phyloP scores from a whole-genome alignment of 495 filamentous ascomycete species.

The Penicillium longicatenatum region DNA sequence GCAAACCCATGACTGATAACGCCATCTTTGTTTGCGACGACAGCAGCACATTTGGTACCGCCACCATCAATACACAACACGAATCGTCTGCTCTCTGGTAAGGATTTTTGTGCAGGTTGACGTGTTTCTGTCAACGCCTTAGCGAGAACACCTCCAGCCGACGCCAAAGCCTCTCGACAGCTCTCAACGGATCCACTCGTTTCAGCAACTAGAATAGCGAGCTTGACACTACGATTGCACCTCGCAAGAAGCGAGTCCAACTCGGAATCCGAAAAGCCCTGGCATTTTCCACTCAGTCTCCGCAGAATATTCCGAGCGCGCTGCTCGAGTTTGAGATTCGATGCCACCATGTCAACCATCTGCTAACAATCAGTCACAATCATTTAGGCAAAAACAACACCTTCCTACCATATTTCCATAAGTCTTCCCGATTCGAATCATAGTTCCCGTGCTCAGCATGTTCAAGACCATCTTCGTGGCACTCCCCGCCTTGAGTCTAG shows the following conservation, averaged over 20 bases:
- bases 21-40: constrained; percentile 20
- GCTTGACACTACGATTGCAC: constrained; percentile 36
- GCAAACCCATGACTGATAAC: constrained; percentile 25
- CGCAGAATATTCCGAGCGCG: constrained; percentile 40
- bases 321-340: constrained; percentile 40
- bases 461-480: constrained; percentile 43
- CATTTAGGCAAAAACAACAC: neutral
- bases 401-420: constrained; percentile 41
- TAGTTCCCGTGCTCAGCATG: constrained; percentile 43
- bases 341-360: constrained; percentile 45
- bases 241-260: constrained; percentile 29
- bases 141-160: constrained; percentile 31
- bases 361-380: constrained; percentile 13
- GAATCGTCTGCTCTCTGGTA: neutral
- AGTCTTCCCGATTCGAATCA: constrained; percentile 43
- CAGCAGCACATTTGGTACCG: constrained; percentile 39
- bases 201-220: constrained; percentile 35
- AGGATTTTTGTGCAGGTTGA: neutral
- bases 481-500: constrained; percentile 42
- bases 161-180: constrained; percentile 19
- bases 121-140: constrained; percentile 20
- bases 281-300: constrained; percentile 25
- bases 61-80: constrained; percentile 44
- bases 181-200: constrained; percentile 24
- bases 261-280: constrained; percentile 21